Evolutionary conservation across 1,284 basidiomycete genomes (phyloP), one percentile per base, ranked within the genome.

Genomic region (Sutorius eximius): DNA sequence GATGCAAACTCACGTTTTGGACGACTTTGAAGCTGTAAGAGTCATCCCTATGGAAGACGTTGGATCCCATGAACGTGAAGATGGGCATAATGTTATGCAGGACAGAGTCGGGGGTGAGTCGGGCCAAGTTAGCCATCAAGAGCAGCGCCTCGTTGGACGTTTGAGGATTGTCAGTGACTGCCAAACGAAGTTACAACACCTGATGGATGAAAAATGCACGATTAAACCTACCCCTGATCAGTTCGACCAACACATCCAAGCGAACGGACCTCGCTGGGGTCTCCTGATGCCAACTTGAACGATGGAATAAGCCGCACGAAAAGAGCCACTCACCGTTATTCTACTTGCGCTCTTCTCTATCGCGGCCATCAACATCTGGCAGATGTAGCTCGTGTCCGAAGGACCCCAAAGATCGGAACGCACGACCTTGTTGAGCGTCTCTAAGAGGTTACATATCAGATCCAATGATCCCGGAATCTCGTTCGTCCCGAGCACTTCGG

Each of bases 31-130:
- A 95, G 68, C 91, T 96, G 74, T 95, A 96, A 0, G 90, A 85
- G 69, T 99, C 97, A 67, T 99, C 97, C 44, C 95, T 82, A 70
- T 98, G 95, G 75, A 99, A 89, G 22, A 98, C 88, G 56, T 94
- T 94, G 9, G 93, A 91, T 29, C 97, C 96, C 89, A 99, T 98
- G 75, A 98, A 99, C 0, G 96, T 98, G 76, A 99, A 98, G 54
- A 99, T 89, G 7, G 97, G 95, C 94, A 99, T 98, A 57, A 98
- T 83, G 65, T 97, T 95, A 70, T 93, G 93, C 30, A 98, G 78
- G 15, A 97, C 93, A 9, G 92, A 89, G 56, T 96, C 93, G 0
- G 95, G 95, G 0, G 89, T 87, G 43, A 98, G 77, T 32, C 86
- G 82, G 2, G 94, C 91, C 49, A 99, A 75, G 58, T 82, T 88